Percentiles rank a stretch among this genome's conserved stretches.
Conservation (phyloP, 2,329 filamentous ascomycete genomes). For the Colletotrichum cuscutae region DNA sequence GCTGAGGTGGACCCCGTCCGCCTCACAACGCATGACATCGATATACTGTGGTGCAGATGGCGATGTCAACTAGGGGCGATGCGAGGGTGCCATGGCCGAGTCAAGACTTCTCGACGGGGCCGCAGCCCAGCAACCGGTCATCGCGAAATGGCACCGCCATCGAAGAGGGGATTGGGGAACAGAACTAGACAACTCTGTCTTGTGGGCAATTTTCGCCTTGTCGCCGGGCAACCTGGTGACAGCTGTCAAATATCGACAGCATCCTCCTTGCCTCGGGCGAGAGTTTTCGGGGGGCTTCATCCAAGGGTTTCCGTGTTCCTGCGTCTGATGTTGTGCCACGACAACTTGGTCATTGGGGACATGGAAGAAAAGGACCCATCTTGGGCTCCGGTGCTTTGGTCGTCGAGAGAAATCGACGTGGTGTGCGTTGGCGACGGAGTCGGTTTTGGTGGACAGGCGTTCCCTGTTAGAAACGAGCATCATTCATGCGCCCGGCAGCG, state of each 20-base stretch:
- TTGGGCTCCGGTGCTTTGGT: not conserved
- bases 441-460: conserved; percentile 3
- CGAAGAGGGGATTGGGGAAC: not conserved
- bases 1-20: conserved; percentile 18
- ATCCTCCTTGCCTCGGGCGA: conserved; percentile 27
- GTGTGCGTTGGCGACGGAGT: conserved; percentile 15
- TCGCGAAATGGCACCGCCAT: conserved; percentile 15
- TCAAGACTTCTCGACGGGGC: conserved; percentile 2
- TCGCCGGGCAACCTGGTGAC: conserved; percentile 27
- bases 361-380: not conserved
- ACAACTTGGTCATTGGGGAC: not conserved
- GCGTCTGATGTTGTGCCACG: conserved; percentile 29
- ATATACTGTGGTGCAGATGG: not conserved
- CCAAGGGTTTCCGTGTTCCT: conserved; percentile 23
- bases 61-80: conserved; percentile 4
- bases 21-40: conserved; percentile 23
- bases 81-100: not conserved
- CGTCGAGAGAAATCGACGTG: not conserved
- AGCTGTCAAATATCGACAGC: conserved; percentile 29
- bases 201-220: not conserved
- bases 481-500: conserved; percentile 26
- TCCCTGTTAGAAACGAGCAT: conserved; percentile 30
- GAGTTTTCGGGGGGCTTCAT: not conserved
- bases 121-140: not conserved
- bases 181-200: not conserved